phyloP scores from a whole-genome alignment of 2,329 filamentous ascomycete genomes.

The Verticillium isaacii region DNA sequence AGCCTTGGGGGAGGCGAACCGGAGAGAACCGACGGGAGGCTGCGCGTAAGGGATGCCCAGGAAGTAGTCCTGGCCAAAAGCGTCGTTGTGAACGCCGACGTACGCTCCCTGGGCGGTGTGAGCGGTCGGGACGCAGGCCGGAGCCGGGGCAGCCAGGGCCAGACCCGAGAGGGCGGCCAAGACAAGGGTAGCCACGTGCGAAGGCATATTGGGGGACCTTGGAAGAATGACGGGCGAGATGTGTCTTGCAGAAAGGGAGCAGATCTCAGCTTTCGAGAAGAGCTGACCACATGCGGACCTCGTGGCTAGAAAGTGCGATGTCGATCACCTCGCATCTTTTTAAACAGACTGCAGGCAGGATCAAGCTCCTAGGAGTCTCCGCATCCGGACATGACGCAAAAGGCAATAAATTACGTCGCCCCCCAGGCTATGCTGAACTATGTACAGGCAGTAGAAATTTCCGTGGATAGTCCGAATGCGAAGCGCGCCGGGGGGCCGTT shows the following conservation, averaged over 20 bases:
- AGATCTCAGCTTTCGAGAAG: not conserved
- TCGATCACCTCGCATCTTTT: not conserved
- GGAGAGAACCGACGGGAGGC: conserved; percentile 42
- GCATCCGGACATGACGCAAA: not conserved
- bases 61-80: conserved; percentile 45
- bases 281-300: not conserved
- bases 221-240: not conserved
- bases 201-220: conserved; percentile 2
- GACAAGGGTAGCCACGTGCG: conserved; percentile 2
- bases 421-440: not conserved
- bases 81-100: conserved; percentile 29
- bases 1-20: conserved; percentile 46
- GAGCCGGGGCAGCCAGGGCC: not conserved
- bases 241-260: not conserved
- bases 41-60: conserved; percentile 54
- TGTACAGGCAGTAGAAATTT: not conserved
- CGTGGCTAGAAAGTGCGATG: not conserved
- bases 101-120: conserved; percentile 26
- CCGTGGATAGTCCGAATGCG: not conserved
- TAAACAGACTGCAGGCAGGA: not conserved
- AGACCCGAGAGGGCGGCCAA: not conserved
- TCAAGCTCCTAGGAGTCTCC: not conserved
- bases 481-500: not conserved
- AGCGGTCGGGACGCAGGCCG: conserved; percentile 4
- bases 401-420: not conserved